Conservation (phyloP, 2,329 filamentous ascomycete species). For the Fusarium lyarnte region DNA sequence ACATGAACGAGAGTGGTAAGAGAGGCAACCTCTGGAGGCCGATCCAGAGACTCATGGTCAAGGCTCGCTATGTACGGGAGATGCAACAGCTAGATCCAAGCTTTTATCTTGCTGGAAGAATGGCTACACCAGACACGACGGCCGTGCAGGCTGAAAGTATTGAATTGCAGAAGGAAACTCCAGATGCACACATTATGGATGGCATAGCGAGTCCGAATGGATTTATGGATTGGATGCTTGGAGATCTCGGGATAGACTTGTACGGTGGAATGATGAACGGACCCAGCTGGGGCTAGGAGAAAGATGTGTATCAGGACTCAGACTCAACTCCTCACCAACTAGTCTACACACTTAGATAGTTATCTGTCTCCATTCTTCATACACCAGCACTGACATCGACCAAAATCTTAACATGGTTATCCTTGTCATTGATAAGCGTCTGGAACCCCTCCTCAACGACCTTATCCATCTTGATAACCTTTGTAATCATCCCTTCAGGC, state of each 20-base stretch:
- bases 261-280: not conserved
- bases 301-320: accelerated
- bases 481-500: slow-evolving; percentile 15
- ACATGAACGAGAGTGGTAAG: not conserved
- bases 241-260: not conserved
- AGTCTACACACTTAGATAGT: not conserved
- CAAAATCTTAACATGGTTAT: slow-evolving; percentile 22
- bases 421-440: slow-evolving; percentile 9
- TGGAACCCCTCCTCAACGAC: slow-evolving; percentile 17
- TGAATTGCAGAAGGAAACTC: not conserved
- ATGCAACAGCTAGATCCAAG: not conserved
- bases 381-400: slow-evolving; percentile 11
- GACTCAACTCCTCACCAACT: not conserved
- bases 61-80: not conserved
- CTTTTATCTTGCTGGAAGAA: not conserved
- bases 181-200: accelerated
- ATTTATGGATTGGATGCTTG: not conserved
- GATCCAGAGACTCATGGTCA: not conserved
- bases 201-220: not conserved
- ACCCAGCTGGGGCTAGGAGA: not conserved
- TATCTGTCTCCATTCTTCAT: not conserved
- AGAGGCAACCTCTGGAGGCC: not conserved
- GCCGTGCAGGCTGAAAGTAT: accelerated
- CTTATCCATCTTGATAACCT: slow-evolving; percentile 22
- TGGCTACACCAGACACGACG: accelerated